These are phyloP conservation scores for Striga hermonthica DNA, from an alignment of 305 asterid genomes.

Conservation along the genomic window DNA sequence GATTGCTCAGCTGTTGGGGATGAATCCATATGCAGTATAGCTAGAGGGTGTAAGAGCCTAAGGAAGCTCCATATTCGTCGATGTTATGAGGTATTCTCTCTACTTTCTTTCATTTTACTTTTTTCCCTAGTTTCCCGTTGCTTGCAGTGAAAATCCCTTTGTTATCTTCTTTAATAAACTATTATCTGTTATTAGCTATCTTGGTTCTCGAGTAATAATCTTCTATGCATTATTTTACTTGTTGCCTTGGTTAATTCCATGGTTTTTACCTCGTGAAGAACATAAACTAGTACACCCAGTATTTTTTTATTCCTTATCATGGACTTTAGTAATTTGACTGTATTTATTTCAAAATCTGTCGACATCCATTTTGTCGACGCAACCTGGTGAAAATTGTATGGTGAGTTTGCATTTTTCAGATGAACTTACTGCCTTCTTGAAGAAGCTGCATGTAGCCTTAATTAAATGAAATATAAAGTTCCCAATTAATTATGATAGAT, in stretches of 20 bases:
- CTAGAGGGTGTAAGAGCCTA: slow-evolving; percentile 71
- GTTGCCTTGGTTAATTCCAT: neutral
- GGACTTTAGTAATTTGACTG: neutral
- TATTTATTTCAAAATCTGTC: neutral
- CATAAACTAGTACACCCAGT: neutral
- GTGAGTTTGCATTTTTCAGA: slow-evolving; percentile 1
- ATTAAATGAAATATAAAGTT: slow-evolving; percentile 3
- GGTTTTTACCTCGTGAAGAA: neutral
- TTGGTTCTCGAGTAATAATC: slow-evolving; percentile 5
- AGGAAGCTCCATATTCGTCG: slow-evolving; percentile 86
- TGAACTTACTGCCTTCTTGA: slow-evolving; percentile 5
- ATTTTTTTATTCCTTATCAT: neutral
- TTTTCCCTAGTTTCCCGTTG: neutral
- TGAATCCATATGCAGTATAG: slow-evolving; percentile 73
- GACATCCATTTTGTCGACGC: neutral
- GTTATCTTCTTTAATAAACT: neutral
- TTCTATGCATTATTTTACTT: neutral
- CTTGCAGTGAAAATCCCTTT: neutral
- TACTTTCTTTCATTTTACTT: neutral
- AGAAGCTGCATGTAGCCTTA: slow-evolving; percentile 7
- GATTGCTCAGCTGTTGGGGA: slow-evolving; percentile 85
- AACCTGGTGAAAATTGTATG: neutral
- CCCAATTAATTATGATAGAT: slow-evolving; percentile 4
- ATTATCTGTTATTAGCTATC: slow-evolving; percentile 11
- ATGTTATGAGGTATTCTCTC: slow-evolving; percentile 68